Evolutionary conservation across 148 eudicot genomes (phyloP).

Genomic region (Oxyria digyna): DNA sequence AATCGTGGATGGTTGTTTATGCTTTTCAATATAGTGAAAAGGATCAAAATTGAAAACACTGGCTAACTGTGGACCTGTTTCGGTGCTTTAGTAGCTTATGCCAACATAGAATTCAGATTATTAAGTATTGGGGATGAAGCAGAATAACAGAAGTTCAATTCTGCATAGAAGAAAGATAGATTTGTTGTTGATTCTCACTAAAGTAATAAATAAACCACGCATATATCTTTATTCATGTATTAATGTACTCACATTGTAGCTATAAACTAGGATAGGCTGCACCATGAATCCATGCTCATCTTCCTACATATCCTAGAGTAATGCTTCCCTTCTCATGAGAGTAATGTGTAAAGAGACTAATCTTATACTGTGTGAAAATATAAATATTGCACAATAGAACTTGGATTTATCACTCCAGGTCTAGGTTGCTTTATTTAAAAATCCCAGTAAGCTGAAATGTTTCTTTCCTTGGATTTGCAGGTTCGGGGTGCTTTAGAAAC

Average conservation of each 20-base stretch:
- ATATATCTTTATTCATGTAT: neutral
- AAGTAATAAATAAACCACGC: neutral
- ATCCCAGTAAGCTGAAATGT: neutral
- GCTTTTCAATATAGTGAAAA: neutral
- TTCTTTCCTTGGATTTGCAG: constrained; percentile 26
- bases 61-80: neutral
- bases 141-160: neutral
- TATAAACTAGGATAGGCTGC: neutral
- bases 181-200: neutral
- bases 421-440: neutral
- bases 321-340: neutral
- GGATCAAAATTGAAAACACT: neutral
- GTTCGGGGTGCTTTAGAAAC: constrained; percentile 98
- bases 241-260: neutral
- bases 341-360: neutral
- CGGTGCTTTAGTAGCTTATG: neutral
- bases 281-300: no score
- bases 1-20: neutral
- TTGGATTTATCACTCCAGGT: neutral
- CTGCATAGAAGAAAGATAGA: neutral
- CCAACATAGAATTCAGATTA: neutral
- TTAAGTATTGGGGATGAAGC: neutral
- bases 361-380: neutral
- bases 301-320: neutral
- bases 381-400: neutral